Evolutionary conservation across 495 filamentous ascomycete genomes (phyloP).

Genomic region (Penicillium subrubescens): DNA sequence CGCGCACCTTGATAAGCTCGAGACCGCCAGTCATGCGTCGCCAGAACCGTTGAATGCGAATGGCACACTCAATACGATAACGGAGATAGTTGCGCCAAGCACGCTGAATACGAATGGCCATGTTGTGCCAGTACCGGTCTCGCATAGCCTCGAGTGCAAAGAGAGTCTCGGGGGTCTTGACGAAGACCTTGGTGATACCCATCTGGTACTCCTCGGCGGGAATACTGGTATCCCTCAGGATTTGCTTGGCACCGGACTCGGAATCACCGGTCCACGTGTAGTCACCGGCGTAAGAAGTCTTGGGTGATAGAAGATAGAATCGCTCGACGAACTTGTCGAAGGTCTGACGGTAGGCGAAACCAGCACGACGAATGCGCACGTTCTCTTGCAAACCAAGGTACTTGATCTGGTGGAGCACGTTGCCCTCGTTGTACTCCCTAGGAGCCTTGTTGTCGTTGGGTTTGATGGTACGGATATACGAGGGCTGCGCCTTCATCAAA

Average conservation of each 20-base stretch:
- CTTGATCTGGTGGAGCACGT: constrained; percentile 98
- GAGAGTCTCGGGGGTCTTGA: constrained; percentile 97
- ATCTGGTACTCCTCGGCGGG: constrained; percentile 95
- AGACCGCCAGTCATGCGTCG: constrained; percentile 83
- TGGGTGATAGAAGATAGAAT: constrained; percentile 93
- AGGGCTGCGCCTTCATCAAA: constrained; percentile 94
- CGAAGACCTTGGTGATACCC: constrained; percentile 95
- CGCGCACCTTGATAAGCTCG: constrained; percentile 83
- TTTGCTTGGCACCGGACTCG: constrained; percentile 85
- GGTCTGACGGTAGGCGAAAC: constrained; percentile 96
- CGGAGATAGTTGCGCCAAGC: constrained; percentile 96
- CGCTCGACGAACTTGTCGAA: constrained; percentile 99
- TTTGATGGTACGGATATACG: constrained; percentile 99
- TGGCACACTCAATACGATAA: constrained; percentile 90
- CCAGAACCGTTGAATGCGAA: constrained; percentile 94
- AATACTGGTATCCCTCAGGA: constrained; percentile 94
- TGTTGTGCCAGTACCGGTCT: constrained; percentile 98
- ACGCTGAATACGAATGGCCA: constrained; percentile 96
- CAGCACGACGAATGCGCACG: constrained; percentile 93
- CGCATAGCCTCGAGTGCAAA: constrained; percentile 98
- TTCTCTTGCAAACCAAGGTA: constrained; percentile 99
- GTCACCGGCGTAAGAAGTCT: constrained; percentile 93
- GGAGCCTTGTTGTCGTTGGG: constrained; percentile 98
- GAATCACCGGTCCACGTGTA: constrained; percentile 93
- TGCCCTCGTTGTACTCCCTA: constrained; percentile 83